Evolutionary conservation across 2,329 filamentous ascomycete species (phyloP).

Genomic region (Xylariaceae sp.): DNA sequence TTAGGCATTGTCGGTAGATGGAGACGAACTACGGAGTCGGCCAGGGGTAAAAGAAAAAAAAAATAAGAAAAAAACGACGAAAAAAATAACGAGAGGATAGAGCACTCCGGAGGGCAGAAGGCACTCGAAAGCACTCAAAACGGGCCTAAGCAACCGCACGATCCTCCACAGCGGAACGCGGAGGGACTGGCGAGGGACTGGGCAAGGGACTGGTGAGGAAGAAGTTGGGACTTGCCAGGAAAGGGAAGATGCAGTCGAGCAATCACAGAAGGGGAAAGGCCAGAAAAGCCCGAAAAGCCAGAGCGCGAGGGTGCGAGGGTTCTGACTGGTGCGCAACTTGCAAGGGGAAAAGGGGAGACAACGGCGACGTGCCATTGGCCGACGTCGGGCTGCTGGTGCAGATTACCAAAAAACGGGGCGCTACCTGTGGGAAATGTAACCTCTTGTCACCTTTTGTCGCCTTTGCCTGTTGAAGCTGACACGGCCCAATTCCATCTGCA

Average conservation of each 20-base stretch:
- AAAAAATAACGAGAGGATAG: conserved; percentile 19
- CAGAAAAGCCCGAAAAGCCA: conserved; percentile 26
- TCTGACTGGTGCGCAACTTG: conserved; percentile 24
- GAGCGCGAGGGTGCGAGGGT: conserved; percentile 27
- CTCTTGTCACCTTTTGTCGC: too few relatives aligned
- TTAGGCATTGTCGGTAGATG: conserved; percentile 17
- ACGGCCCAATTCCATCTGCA: neutral
- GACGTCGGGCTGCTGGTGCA: conserved; percentile 28
- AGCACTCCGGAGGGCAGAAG: neutral
- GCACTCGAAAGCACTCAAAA: conserved; percentile 25
- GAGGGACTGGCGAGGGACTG: conserved; percentile 5
- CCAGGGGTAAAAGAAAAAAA: conserved; percentile 12
- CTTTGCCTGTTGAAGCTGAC: neutral
- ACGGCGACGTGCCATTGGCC: conserved; percentile 26
- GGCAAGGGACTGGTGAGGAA: neutral
- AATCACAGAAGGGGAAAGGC: conserved; percentile 23
- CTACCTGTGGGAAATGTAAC: conserved; percentile 39
- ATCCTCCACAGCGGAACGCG: conserved; percentile 19
- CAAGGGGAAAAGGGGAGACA: conserved; percentile 20
- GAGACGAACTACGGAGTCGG: conserved; percentile 22
- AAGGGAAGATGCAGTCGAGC: conserved; percentile 12
- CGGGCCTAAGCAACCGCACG: conserved; percentile 8
- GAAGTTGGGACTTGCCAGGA: neutral
- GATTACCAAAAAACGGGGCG: conserved; percentile 37
- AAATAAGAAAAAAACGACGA: conserved; percentile 5